Evolutionary conservation across 305 asterid species (phyloP), one percentile per base, ranked within the genome.

Genomic region (Striga hermonthica): DNA sequence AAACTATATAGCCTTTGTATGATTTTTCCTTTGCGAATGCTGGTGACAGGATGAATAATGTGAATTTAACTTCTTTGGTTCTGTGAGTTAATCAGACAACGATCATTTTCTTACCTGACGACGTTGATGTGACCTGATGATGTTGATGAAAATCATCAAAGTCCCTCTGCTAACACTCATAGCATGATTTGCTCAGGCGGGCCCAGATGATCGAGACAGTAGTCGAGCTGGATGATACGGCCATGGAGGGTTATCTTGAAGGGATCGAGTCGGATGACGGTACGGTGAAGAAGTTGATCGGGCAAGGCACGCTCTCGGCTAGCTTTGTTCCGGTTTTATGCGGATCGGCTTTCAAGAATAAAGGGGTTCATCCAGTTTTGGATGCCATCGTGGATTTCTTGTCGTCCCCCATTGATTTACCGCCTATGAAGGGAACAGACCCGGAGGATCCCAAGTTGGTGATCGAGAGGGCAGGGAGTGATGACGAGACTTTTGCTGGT

Each of bases 311-410:
- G 38, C 73, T 93, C 28, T 12, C 76, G 1, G 34, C 70, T 73
- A 79, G 70, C 50, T 93, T 90, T 60, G 97, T 93, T 73, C 99
- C 95, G 0, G 92, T 93, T 48, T 71, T 88, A 71, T 93, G 96
- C 76, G 97, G 99, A 9, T 93, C 97, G 0, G 99, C 96, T 54
- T 93, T 93, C 64, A 90, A 90, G 84, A 93, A 90, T 76, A 90
- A 93, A 69, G 96, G 96, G 49, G 97, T 93, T 67, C 97, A 93
- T 70, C 97, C 97, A 0, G 74, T 90, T 57, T 86, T 93, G 0
- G 95, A 93, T 75, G 87, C 97, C 9, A 97, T 93, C 34, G 89
- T 93, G n/a, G 91, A 85, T 70, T 93, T 90, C 62, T 76, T 93
- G 81, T 96, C 99, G 39, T 90, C 96, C 62, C 99, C 97, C 22